Conservation (phyloP, 179 eudicot genomes). For the Amaranthus tricolor region DNA sequence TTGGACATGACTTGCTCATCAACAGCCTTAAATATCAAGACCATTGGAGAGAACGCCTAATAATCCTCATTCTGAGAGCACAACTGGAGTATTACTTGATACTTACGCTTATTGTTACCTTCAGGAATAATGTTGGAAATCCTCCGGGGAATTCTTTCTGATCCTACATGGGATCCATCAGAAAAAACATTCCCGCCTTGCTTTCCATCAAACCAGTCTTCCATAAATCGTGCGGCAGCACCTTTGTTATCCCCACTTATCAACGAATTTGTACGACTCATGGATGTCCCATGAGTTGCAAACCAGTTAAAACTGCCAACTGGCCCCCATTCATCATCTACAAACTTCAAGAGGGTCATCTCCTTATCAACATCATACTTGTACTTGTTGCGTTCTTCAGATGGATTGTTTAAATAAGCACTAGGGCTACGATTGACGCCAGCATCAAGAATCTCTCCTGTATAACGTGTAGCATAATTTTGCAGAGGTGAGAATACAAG, state of each 20-base stretch:
- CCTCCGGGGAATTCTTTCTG: constrained; percentile 54
- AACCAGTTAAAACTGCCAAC: constrained; percentile 97
- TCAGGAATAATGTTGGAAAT: constrained; percentile 71
- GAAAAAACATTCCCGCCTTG: constrained; percentile 32
- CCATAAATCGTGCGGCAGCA: constrained; percentile 97
- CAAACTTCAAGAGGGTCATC: constrained; percentile 92
- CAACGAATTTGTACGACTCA: constrained; percentile 89
- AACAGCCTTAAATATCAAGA: background rate
- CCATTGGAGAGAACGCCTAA: background rate
- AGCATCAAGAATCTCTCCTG: constrained; percentile 95
- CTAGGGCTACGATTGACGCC: constrained; percentile 91
- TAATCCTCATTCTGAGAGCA: background rate
- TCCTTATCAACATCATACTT: constrained; percentile 87
- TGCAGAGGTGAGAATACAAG: constrained; percentile 13
- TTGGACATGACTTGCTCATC: constrained; percentile 5
- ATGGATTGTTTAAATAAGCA: constrained; percentile 86
- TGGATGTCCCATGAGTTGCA: constrained; percentile 98
- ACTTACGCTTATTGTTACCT: constrained; percentile 63
- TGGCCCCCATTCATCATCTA: constrained; percentile 90
- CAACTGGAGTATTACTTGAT: background rate
- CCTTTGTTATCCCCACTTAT: constrained; percentile 99
- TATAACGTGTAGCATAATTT: constrained; percentile 9
- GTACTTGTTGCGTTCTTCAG: constrained; percentile 71
- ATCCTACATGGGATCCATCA: constrained; percentile 23
- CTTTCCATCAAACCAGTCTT: constrained; percentile 78